phyloP scores from a whole-genome alignment of 208 protist genomes.

The Leishmania turanica region DNA sequence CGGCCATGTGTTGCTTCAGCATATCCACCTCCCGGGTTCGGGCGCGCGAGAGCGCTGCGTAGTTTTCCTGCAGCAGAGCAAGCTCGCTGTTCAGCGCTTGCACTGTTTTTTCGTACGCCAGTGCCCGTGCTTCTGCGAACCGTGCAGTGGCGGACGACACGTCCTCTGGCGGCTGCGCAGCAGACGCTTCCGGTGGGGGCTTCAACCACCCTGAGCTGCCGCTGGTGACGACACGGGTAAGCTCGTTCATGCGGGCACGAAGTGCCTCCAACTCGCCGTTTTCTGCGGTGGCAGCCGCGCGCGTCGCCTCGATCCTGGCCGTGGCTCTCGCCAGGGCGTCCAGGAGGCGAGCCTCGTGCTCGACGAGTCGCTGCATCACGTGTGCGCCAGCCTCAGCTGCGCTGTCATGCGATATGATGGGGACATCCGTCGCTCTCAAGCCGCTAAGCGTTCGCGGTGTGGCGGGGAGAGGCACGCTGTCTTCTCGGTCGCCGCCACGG shows the following conservation, averaged over 20 bases:
- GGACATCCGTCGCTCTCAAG: neutral
- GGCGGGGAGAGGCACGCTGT: neutral
- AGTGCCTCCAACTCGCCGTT: conserved; percentile 10
- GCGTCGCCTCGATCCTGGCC: neutral
- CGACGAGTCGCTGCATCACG: conserved; percentile 2
- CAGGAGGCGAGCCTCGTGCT: conserved; percentile 9
- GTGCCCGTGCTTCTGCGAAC: conserved; percentile 27
- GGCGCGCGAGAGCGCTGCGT: conserved; percentile 21
- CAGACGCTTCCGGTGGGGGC: neutral
- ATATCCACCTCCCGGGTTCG: conserved; percentile 13
- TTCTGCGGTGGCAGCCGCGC: neutral
- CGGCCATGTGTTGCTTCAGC: conserved; percentile 7
- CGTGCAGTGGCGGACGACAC: neutral
- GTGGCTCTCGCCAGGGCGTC: conserved; percentile 18
- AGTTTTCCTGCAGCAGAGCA: conserved; percentile 37
- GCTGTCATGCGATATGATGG: neutral
- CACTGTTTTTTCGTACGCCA: conserved; percentile 59
- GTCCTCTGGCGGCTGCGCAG: neutral
- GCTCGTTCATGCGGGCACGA: conserved; percentile 21
- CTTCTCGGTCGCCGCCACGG: neutral
- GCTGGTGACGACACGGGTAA: conserved; percentile 1
- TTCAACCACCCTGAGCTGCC: neutral
- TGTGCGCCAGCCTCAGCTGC: neutral
- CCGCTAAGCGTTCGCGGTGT: neutral
- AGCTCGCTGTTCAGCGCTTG: conserved; percentile 62